Base-by-base conservation (phyloP, 2,329 filamentous ascomycete species). In the Moelleriella libera region DNA sequence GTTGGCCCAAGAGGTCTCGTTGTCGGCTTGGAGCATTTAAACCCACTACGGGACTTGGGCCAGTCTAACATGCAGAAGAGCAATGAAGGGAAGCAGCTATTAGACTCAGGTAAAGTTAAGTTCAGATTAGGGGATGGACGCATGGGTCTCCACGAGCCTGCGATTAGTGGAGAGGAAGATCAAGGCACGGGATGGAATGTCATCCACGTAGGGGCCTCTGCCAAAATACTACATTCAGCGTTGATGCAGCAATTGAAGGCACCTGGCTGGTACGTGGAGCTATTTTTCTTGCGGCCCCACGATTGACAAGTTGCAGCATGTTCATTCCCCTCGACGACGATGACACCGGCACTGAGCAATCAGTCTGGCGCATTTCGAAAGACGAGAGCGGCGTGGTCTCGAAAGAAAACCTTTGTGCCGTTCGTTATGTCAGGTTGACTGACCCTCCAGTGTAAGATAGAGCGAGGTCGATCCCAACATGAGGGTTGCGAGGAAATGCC, bases 151-250 rank as follows among this genome's bases (percentile, higher is more conserved):
- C 58, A 71, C 2, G 75, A 73, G 55, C 54, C 58, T 9, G 52
- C 59, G 1, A 57, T 65, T 48, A 66, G 57, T 57, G 76, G 67
- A 2, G 63, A 64, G 43, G 71, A 70, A 5, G 70, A 70, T 48
- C 66, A 69, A 10, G 71, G 67, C 51, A 66, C 63, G 31, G 74
- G 80, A 0, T 98, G 90, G 72, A 88, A 97, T 71, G 89, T 85
- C 2, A 97, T 98, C 50, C 92, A 97, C 61, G 92, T 97, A 3
- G 92, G 92, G 0, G 92, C 92, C 0, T 85, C 88, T 6, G 90
- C 90, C 0, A 75, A 68, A 29, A 75, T 80, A 58, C 66, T 94
- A 47, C 89, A 94, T 60, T 60, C 75, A 14, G 75, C 77, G 50
- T 65, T 97, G 53, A 66, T 94, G 43, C 75, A 81, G 31, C 92